phyloP scores from a whole-genome alignment of 495 filamentous ascomycete species.

The Penicillium argentinense region DNA sequence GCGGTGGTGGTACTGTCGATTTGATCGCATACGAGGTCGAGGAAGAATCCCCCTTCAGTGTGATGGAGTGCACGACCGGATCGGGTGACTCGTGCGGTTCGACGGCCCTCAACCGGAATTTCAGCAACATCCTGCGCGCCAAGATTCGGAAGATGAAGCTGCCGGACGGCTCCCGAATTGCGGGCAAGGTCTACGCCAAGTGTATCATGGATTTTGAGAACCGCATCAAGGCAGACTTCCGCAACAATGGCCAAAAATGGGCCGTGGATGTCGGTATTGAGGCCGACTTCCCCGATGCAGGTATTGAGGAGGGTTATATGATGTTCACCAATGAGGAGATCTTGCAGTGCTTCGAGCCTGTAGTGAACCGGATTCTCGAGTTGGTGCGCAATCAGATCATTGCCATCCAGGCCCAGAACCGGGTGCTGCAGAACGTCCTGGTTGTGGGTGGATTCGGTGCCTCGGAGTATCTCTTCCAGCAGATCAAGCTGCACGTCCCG shows the following conservation, averaged over 20 bases:
- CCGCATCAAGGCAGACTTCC: conserved; percentile 79
- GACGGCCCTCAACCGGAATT: conserved; percentile 78
- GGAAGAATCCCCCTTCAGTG: conserved; percentile 74
- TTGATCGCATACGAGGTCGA: conserved; percentile 81
- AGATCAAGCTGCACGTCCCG: conserved; percentile 77
- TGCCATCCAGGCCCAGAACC: conserved; percentile 76
- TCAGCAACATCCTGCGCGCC: conserved; percentile 76
- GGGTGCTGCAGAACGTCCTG: conserved; percentile 72
- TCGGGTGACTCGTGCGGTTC: conserved; percentile 79
- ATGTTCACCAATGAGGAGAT: conserved; percentile 83
- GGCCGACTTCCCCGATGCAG: conserved; percentile 75
- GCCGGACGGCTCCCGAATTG: conserved; percentile 73
- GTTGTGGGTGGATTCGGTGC: conserved; percentile 80
- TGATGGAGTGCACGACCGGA: conserved; percentile 74
- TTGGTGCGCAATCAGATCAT: conserved; percentile 80
- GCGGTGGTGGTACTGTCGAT: conserved; percentile 78
- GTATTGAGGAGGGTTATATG: conserved; percentile 81
- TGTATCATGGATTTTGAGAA: conserved; percentile 88
- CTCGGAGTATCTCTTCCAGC: conserved; percentile 81
- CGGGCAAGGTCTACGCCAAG: conserved; percentile 77
- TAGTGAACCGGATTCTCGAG: conserved; percentile 75
- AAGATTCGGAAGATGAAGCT: conserved; percentile 83
- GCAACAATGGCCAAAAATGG: conserved; percentile 81
- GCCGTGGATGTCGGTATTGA: conserved; percentile 81
- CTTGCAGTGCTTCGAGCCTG: conserved; percentile 77